Percentiles rank a stretch among this genome's conserved stretches.
These are phyloP conservation scores for Lipomyces japonicus DNA, from an alignment of 805 yeast genomes.

Conservation along the genomic window DNA sequence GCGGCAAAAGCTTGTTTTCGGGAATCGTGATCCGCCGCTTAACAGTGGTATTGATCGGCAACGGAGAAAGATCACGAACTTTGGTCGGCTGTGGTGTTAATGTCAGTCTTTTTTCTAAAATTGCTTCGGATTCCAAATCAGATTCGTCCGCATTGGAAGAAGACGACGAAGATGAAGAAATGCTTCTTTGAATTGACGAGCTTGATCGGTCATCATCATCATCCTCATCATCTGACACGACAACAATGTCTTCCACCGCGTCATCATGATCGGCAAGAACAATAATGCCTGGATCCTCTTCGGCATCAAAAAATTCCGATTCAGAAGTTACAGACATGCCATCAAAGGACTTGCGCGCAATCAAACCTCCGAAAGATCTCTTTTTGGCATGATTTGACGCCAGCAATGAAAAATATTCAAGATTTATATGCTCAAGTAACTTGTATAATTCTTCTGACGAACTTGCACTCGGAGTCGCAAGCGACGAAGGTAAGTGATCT, in stretches of 20 bases:
- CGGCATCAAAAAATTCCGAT: slow-evolving; percentile 62
- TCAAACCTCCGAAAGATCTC: background rate
- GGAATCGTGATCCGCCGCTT: slow-evolving; percentile 22
- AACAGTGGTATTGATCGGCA: slow-evolving; percentile 10
- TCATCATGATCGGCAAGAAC: slow-evolving; percentile 39
- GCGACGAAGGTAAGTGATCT: too few species aligned
- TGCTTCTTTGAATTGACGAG: slow-evolving; percentile 5
- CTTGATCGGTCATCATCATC: slow-evolving; percentile 16
- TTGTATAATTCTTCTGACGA: slow-evolving; percentile 9
- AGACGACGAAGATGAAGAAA: slow-evolving; percentile 6
- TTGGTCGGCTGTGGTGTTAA: slow-evolving; percentile 7
- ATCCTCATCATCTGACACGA: slow-evolving; percentile 44
- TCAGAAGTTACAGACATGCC: slow-evolving; percentile 21
- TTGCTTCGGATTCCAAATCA: background rate
- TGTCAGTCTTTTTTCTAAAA: too few species aligned
- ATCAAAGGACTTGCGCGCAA: slow-evolving; percentile 8
- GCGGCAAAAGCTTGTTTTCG: slow-evolving; percentile 56
- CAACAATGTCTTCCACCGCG: slow-evolving; percentile 52
- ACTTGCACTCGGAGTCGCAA: slow-evolving; percentile 1
- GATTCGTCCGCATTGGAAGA: background rate
- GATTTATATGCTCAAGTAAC: slow-evolving; percentile 6
- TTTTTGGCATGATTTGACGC: background rate
- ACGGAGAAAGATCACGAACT: slow-evolving; percentile 15
- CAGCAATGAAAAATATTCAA: slow-evolving; percentile 7
- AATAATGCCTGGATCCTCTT: slow-evolving; percentile 42